Base-by-base conservation (phyloP, 2,329 filamentous ascomycete species). In the Diaporthe citri region DNA sequence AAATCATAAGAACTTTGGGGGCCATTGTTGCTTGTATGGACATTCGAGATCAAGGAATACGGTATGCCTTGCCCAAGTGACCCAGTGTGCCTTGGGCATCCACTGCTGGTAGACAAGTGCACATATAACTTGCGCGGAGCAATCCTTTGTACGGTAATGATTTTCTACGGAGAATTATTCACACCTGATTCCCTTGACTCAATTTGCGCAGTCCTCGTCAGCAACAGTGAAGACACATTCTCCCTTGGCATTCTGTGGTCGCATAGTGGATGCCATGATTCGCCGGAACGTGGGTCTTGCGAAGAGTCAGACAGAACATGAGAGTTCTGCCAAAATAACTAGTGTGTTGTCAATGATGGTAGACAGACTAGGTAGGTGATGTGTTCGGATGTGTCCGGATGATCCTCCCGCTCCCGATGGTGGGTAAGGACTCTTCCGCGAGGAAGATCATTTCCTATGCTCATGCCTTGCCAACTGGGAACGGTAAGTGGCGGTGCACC, bases 101-200 rank as follows among this genome's bases (percentile, higher is more conserved):
- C 46, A 52, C 62, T 67, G 31, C 22, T 34, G 13, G 22, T 9
- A 20, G 43, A 15, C 22, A 46, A 25, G 13, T 34, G 20, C 62
- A 51, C 46, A 31, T n/a, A 39, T 28, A 52, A 67, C 22, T 67
- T 52, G 64, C 31, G 46, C 64, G 64, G 64, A 52, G 10, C 31
- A 39, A 25, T 12, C 13, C 46, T 67, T 51, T 67, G 28, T 25
- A 39, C 22, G 46, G 64, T 8, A 67, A 67, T 67, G 46, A 28
- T 67, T 39, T 67, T 52, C 46, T 39, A 67, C 48, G 48, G 64
- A 41, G 48, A 55, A 55, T 41, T 41, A 28, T 69, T 69, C 48
- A 51, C 34, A 41, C 22, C 46, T 67, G 31, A 52, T 46, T 67
- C 64, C n/a, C 64, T 41, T 67, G 64, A 67, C 46, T 52, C 64